Conservation (phyloP, 2,329 filamentous ascomycete genomes). For the Exophiala sideris region DNA sequence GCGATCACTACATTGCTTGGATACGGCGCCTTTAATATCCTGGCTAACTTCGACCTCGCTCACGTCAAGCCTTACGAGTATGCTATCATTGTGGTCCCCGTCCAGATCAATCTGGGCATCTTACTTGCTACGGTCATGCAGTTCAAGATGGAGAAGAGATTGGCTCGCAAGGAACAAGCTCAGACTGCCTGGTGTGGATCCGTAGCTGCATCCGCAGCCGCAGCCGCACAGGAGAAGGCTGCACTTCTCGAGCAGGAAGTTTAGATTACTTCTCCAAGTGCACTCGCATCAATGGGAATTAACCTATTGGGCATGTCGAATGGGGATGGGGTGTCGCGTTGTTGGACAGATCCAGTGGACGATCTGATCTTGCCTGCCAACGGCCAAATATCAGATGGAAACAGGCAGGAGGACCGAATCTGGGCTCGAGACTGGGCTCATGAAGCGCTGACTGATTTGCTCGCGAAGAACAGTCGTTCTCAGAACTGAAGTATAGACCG, state of each 20-base stretch:
- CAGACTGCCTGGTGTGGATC: background rate
- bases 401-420: too few species aligned
- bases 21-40: constrained; percentile 23
- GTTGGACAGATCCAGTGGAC: too few species aligned
- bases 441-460: too few species aligned
- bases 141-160: constrained; percentile 26
- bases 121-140: constrained; percentile 24
- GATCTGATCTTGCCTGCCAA: too few species aligned
- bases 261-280: background rate
- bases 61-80: constrained; percentile 27
- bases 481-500: too few species aligned
- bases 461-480: too few species aligned
- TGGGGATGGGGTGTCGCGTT: too few species aligned
- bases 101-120: constrained; percentile 27
- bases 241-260: constrained; percentile 16
- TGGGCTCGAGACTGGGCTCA: too few species aligned
- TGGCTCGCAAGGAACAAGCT: constrained; percentile 13
- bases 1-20: constrained; percentile 18
- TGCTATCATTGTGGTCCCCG: constrained; percentile 23
- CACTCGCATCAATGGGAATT: too few species aligned
- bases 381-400: too few species aligned
- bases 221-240: constrained; percentile 19
- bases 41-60: constrained; percentile 23
- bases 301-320: too few species aligned
- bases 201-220: constrained; percentile 1